Evolutionary conservation across 805 yeast species (phyloP).

Genomic region (Zygosaccharomyces bisporus): DNA sequence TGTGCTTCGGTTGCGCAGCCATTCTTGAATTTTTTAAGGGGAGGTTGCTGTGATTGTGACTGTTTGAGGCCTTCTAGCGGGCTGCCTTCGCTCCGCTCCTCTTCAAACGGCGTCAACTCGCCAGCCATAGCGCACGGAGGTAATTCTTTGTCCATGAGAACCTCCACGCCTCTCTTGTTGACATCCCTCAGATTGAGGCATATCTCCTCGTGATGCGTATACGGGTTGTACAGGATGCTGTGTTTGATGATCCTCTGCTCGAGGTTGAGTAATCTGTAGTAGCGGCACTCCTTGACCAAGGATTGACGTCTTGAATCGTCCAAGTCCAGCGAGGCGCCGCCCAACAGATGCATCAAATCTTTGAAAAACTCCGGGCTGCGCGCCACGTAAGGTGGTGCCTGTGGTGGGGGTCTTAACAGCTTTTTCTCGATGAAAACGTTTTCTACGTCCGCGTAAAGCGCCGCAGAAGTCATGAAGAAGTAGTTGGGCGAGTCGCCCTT

Average conservation of each 20-base stretch:
- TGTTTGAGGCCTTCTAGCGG: constrained; percentile 3
- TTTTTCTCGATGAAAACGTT: constrained; percentile 38
- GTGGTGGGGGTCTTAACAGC: constrained; percentile 75
- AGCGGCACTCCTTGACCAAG: constrained; percentile 66
- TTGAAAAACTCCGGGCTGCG: constrained; percentile 53
- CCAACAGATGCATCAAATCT: constrained; percentile 51
- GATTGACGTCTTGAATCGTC: constrained; percentile 54
- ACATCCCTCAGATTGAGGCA: constrained; percentile 48
- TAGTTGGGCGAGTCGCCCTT: constrained; percentile 77
- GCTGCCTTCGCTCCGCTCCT: constrained; percentile 9
- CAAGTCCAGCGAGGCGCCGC: constrained; percentile 51
- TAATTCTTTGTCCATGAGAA: constrained; percentile 2
- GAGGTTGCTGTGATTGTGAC: constrained; percentile 14
- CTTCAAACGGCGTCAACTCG: constrained; percentile 1
- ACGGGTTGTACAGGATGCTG: constrained; percentile 49
- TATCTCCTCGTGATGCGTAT: constrained; percentile 52
- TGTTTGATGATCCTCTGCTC: constrained; percentile 66
- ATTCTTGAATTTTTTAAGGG: constrained; percentile 16
- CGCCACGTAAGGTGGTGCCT: constrained; percentile 49
- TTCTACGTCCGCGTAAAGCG: constrained; percentile 49
- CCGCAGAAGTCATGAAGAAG: constrained; percentile 59
- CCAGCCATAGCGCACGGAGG: not conserved
- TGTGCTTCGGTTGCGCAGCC: constrained; percentile 9
- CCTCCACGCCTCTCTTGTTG: constrained; percentile 36
- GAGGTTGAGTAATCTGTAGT: constrained; percentile 69